Evolutionary conservation across 2,329 filamentous ascomycete genomes (phyloP), one percentile per base, ranked within the genome.

Genomic region (Nectriaceae sp.): DNA sequence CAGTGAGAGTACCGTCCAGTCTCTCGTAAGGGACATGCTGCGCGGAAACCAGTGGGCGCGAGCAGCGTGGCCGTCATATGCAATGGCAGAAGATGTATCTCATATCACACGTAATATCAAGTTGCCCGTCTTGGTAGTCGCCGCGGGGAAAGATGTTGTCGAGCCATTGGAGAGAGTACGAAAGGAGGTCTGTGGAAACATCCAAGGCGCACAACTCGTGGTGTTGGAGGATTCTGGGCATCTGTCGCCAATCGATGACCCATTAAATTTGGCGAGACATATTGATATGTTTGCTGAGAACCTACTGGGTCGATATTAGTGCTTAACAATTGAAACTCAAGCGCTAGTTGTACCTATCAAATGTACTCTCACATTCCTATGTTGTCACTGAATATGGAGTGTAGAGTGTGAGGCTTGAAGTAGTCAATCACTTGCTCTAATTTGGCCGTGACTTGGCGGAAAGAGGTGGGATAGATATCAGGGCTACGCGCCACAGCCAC

Each of bases 11-110:
- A 31, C 36, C 16, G n/a, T 48, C 16, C n/a, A 36, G n/a, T 10
- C 4, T 4, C 18, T 45, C 4, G 47, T 50, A 2, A 18, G 21
- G 15, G 50, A 53, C 18, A 53, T 50, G 50, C 20, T 53, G n/a
- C 11, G 13, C 19, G 47, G 50, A 3, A 45, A 40, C 21, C 3
- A 11, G 11, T 35, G 35, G 11, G 50, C 47, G 3, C 24, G 26
- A 16, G 15, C 22, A 8, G 46, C 46, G 11, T 53, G 50, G 50
- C 46, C 50, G 4, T 19, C 1, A 13, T 45, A 50, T 26, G 50
- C 22, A 11, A 53, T 53, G 50, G 37, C 24, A 3, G 46, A 50
- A 15, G 39, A 53, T 26, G 21, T 53, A 21, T 33, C 16, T 16
- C 36, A 21, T 3, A 13, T 31, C 11, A 22, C 41, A 26, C 22